Percentiles rank a stretch among this genome's conserved stretches.
phyloP scores from a whole-genome alignment of 495 filamentous ascomycete genomes.

The Neurospora hispaniola region DNA sequence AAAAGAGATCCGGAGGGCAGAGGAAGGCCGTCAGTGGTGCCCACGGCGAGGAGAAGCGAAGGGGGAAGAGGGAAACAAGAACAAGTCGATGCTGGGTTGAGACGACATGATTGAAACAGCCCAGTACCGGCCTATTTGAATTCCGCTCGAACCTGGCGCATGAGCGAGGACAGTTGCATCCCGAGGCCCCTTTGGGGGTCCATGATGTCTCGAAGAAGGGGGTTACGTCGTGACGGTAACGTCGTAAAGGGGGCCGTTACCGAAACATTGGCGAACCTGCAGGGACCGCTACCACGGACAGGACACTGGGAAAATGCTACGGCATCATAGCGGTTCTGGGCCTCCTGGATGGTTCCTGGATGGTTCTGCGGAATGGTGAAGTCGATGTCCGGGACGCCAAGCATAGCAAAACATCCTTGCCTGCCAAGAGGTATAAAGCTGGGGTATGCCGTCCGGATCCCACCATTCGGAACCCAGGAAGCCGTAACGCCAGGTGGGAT shows the following conservation, averaged over 20 bases:
- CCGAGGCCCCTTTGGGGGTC: neutral
- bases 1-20: slow-evolving; percentile 1
- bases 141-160: slow-evolving; percentile 4
- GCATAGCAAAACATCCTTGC: slow-evolving; percentile 22
- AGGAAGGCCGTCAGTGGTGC: neutral
- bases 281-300: neutral
- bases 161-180: slow-evolving; percentile 12
- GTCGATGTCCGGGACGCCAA: slow-evolving; percentile 20
- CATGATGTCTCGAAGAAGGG: slow-evolving; percentile 7
- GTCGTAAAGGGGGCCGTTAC: slow-evolving; percentile 11
- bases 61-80: slow-evolving; percentile 6
- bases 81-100: slow-evolving; percentile 6
- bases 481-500: slow-evolving; percentile 13
- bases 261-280: slow-evolving; percentile 3
- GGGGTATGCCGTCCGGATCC: slow-evolving; percentile 5
- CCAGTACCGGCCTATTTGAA: slow-evolving; percentile 12
- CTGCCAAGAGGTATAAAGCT: slow-evolving; percentile 9
- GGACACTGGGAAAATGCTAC: neutral
- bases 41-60: slow-evolving; percentile 1
- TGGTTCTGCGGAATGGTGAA: slow-evolving; percentile 1
- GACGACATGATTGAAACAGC: slow-evolving; percentile 7
- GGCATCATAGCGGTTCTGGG: neutral
- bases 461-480: slow-evolving; percentile 8
- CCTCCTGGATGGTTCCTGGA: neutral
- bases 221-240: slow-evolving; percentile 1